Evolutionary conservation across 306 rosid genomes (phyloP), one percentile per base, ranked within the genome.

Genomic region (Lagenaria siceraria): DNA sequence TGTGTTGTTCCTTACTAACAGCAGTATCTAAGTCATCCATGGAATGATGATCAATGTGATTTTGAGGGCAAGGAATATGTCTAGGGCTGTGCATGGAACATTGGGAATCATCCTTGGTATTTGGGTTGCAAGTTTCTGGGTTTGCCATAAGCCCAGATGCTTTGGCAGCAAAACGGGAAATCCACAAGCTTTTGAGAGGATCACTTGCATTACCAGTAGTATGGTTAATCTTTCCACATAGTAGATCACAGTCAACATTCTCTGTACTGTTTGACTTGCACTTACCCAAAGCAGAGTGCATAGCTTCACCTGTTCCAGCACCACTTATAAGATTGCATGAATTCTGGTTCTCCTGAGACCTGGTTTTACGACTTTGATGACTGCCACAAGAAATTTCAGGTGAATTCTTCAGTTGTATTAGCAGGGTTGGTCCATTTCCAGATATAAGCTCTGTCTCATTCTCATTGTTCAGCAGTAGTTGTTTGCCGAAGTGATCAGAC

Each of bases 121-220:
- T 78, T 40, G 78, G 85, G 27, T 65, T 81, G 51, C 53, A 73
- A 40, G 51, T 77, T 82, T 81, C 85, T 73, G 61, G 48, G 35
- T 56, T 66, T 70, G 71, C 40, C 55, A 76, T 56, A 56, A 88
- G 78, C 64, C 87, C 36, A 43, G 82, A 31, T 27, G 75, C 17
- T 81, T 88, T 91, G 15, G 87, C 56, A 56, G 81, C 80, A 77
- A 95, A 88, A 29, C 96, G 89, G 82, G 93, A 87, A 84, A 92
- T 86, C 98, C 96, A 95, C 72, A 82, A 77, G 81, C 90, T 92
- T 78, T 78, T 80, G 36, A 74, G 70, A 76, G 82, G 79, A 69
- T 82, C 83, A 54, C 79, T 86, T 73, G 73, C 71, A 78, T 40
- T 73, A 84, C 43, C 46, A 79, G 49, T 40, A 18, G 80, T 74